Percentiles rank a stretch among this genome's conserved stretches.
These are phyloP conservation scores for Somion occarium DNA, from an alignment of 1,284 basidiomycete species.

Conservation along the genomic window DNA sequence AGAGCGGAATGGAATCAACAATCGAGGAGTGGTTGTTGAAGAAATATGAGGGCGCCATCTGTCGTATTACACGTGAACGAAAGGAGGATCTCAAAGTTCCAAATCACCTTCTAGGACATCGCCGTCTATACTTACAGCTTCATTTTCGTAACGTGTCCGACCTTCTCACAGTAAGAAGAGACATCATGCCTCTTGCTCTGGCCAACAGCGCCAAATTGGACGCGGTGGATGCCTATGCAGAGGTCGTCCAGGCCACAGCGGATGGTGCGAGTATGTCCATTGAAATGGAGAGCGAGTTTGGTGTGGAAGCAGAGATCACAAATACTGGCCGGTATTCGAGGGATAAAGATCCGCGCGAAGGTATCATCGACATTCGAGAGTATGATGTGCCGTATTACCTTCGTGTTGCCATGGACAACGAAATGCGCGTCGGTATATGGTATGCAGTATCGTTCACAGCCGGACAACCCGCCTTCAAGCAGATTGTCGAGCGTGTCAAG, in stretches of 20 bases:
- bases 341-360: conserved; percentile 82
- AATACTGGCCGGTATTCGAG: conserved; percentile 30
- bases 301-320: conserved; percentile 42
- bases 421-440: conserved; percentile 97
- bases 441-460: conserved; percentile 84
- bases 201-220: conserved; percentile 92
- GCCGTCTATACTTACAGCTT: conserved; percentile 84
- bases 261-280: conserved; percentile 53
- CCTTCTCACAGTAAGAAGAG: conserved; percentile 82
- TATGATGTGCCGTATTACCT: conserved; percentile 98
- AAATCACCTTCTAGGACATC: conserved; percentile 94
- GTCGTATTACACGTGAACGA: conserved; percentile 72
- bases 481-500: conserved; percentile 84
- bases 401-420: conserved; percentile 97
- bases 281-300: conserved; percentile 67
- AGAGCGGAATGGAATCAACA: conserved; percentile 84
- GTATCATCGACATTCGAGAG: conserved; percentile 92
- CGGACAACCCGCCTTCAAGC: conserved; percentile 75
- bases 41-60: conserved; percentile 86
- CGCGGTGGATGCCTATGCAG: conserved; percentile 96
- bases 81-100: conserved; percentile 96
- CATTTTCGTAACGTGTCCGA: conserved; percentile 93
- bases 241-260: conserved; percentile 84
- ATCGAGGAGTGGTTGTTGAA: conserved; percentile 97
- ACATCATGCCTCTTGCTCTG: conserved; percentile 85